Percentiles rank a stretch among this genome's conserved stretches.
These are phyloP conservation scores for Verticillium alfalfae DNA, from an alignment of 2,329 filamentous ascomycete genomes.

Conservation along the genomic window DNA sequence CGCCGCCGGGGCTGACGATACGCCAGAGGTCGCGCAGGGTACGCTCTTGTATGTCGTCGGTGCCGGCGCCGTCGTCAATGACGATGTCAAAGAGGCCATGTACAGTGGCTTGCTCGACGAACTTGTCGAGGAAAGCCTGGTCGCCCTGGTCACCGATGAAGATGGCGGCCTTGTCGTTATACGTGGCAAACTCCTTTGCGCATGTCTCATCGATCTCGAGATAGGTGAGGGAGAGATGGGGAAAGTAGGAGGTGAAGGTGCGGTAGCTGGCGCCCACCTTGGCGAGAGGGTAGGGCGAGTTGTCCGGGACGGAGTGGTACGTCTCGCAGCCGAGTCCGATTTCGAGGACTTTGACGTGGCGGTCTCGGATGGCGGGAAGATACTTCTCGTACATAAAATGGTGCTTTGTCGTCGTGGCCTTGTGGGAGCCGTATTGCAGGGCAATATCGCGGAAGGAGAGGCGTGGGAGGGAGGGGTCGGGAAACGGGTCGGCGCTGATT, in stretches of 20 bases:
- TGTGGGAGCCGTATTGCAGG: slow-evolving; percentile 29
- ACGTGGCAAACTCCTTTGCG: slow-evolving; percentile 25
- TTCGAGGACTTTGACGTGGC: slow-evolving; percentile 30
- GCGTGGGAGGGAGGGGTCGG: background rate
- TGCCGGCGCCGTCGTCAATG: slow-evolving; percentile 27
- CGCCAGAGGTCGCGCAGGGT: slow-evolving; percentile 28
- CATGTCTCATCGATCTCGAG: slow-evolving; percentile 32
- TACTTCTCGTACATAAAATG: slow-evolving; percentile 34
- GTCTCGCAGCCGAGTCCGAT: slow-evolving; percentile 33
- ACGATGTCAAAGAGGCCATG: slow-evolving; percentile 30
- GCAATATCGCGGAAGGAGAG: slow-evolving; percentile 26
- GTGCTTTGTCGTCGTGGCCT: slow-evolving; percentile 30
- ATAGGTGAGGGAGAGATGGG: slow-evolving; percentile 31
- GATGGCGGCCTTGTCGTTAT: slow-evolving; percentile 27
- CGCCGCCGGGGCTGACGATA: slow-evolving; percentile 25
- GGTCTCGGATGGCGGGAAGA: slow-evolving; percentile 21
- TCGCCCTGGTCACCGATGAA: slow-evolving; percentile 33
- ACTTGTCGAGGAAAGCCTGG: slow-evolving; percentile 24
- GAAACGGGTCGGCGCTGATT: background rate
- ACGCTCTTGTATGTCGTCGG: slow-evolving; percentile 30
- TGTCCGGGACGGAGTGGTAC: background rate
- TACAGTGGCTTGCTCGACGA: slow-evolving; percentile 19
- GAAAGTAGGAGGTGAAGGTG: slow-evolving; percentile 33
- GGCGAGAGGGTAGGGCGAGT: slow-evolving; percentile 12
- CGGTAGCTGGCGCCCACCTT: slow-evolving; percentile 31